A percentile compares a stretch with the other conserved stretches of the same genome.
Evolutionary conservation across 148 eudicot species (phyloP).

Genomic region (Nepenthes mirabilis): DNA sequence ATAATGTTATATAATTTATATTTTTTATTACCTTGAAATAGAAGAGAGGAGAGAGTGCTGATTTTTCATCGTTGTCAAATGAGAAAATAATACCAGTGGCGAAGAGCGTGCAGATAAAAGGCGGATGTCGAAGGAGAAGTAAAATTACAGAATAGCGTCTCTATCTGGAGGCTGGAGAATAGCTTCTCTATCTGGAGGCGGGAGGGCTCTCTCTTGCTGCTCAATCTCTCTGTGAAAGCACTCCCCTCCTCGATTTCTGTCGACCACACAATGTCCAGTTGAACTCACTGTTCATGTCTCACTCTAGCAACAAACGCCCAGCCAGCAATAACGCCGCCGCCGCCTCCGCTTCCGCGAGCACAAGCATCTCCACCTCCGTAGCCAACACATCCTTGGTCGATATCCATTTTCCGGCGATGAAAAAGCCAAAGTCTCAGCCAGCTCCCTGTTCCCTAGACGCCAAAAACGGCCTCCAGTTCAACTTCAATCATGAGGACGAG

Average conservation of each 20-base stretch:
- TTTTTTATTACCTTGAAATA: too few relatives aligned
- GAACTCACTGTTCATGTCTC: conserved; percentile 8
- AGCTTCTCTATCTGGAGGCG: too few relatives aligned
- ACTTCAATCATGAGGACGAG: conserved; percentile 11
- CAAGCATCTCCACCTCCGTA: conserved; percentile 8
- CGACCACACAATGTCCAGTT: neutral
- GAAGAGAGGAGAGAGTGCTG: too few relatives aligned
- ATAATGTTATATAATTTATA: too few relatives aligned
- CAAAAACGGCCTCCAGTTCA: conserved; percentile 28
- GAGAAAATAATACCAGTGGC: too few relatives aligned
- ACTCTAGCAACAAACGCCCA: conserved; percentile 12
- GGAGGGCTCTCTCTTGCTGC: neutral
- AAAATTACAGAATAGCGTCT: too few relatives aligned
- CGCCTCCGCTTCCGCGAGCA: conserved; percentile 9
- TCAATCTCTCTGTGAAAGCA: neutral
- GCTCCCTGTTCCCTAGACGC: conserved; percentile 22
- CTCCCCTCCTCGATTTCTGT: neutral
- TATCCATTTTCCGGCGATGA: conserved; percentile 29
- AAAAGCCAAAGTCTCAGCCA: conserved; percentile 55
- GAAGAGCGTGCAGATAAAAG: too few relatives aligned
- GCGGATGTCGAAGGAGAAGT: too few relatives aligned
- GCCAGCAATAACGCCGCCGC: conserved; percentile 11
- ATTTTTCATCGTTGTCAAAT: too few relatives aligned
- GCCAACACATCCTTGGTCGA: conserved; percentile 15
- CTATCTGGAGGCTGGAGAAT: too few relatives aligned